These are phyloP conservation scores for Saccharomycopsis hybrid DNA, from an alignment of 1,139 yeast genomes.

Conservation along the genomic window DNA sequence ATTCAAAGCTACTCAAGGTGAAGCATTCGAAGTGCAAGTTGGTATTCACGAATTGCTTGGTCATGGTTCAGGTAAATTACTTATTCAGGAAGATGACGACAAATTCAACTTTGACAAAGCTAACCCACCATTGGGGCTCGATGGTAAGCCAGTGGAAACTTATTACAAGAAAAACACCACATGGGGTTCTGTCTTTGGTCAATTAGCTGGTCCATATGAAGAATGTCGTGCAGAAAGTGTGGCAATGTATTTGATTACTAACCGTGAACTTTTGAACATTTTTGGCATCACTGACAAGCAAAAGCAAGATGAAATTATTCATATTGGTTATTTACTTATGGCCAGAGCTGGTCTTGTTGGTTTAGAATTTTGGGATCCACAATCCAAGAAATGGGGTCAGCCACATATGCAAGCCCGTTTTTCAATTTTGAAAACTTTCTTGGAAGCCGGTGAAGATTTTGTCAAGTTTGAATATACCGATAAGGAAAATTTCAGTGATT, in stretches of 20 bases:
- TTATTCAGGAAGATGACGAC: constrained; percentile 59
- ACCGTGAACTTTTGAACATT: constrained; percentile 57
- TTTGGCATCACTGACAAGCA: constrained; percentile 56
- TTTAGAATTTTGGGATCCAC: constrained; percentile 83
- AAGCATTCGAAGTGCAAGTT: constrained; percentile 86
- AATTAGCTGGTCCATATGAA: constrained; percentile 75
- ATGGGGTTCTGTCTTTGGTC: constrained; percentile 82
- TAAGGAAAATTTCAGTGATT: constrained; percentile 47
- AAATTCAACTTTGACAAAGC: constrained; percentile 62
- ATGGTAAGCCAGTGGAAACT: constrained; percentile 53
- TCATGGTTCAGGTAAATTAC: constrained; percentile 84
- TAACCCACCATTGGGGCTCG: constrained; percentile 51
- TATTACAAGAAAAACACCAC: constrained; percentile 78
- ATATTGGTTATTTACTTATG: constrained; percentile 71
- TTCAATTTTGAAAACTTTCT: constrained; percentile 70
- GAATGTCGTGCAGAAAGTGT: constrained; percentile 92
- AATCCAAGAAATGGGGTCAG: constrained; percentile 81
- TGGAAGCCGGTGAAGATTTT: constrained; percentile 59
- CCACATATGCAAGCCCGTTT: constrained; percentile 94
- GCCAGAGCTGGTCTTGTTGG: constrained; percentile 81
- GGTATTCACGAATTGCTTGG: constrained; percentile 89
- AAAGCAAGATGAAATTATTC: constrained; percentile 59
- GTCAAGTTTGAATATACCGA: constrained; percentile 46
- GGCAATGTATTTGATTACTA: constrained; percentile 73
- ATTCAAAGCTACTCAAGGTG: constrained; percentile 68